Base-by-base conservation (phyloP, 2,329 filamentous ascomycete genomes). In the Ascosphaera aggregata region DNA sequence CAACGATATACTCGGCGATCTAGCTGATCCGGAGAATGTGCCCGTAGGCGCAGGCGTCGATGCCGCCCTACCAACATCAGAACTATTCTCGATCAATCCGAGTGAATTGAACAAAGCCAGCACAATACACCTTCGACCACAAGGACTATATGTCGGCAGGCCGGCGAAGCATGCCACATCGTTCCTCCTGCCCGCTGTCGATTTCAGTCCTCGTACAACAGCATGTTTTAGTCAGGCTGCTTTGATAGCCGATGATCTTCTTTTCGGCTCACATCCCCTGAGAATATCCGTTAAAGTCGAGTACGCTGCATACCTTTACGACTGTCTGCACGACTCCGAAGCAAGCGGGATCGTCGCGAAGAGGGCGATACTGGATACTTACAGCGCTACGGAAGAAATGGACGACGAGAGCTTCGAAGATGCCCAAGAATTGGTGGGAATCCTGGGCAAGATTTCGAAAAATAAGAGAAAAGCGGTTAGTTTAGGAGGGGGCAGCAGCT, bases 321-420 rank as follows among this genome's bases (percentile, higher is more conserved):
- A 95, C 52, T 95, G 86, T 51, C 66, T 81, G 2, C 81, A 89
- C 52, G 84, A 95, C 48, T 65, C 70, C 36, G 75, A 85, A 17
- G 72, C 65, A 27, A 84, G 81, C 39, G 69, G 85, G 22, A 69
- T 70, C 40, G 57, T 94, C 11, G 86, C 89, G 9, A 77, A 80
- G 49, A 68, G 75, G 30, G 81, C 85, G 2, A 89, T 95, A 43
- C 69, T 79, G 34, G 82, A 93, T 48, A 86, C 94, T 1, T 94
- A 94, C 52, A 78, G 84, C 41, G 82, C 84, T 1, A 74, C 78
- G 39, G 85, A 94, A 55, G 81, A 80, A 16, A 86, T 95, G 73
- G 81, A 91, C 42, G 85, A 95, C 50, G 82, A 91, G 47, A 91
- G 89, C 64, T 98, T 94, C 53, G 73, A 79, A 46, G 89, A 95